Evolutionary conservation across 345 rosid species (phyloP), one percentile per base, ranked within the genome.

Genomic region (Microthlaspi erraticum): DNA sequence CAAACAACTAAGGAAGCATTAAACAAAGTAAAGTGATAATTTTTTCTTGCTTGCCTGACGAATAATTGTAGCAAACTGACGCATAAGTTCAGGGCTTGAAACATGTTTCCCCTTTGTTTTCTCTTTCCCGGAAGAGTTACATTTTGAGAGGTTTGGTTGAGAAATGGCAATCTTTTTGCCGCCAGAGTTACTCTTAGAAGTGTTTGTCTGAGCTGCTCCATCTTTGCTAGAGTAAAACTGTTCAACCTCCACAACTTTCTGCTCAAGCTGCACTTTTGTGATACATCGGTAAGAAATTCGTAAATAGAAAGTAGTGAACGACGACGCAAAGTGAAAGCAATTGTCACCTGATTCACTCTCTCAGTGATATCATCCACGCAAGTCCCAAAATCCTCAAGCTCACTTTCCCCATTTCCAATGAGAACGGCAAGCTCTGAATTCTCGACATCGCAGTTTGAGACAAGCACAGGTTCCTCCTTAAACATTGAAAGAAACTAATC

Each of bases 211-310:
- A 71, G 51, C 80, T 38, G 76, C 75, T 59, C 69, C 78, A 43
- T 76, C 82, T 51, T 73, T 68, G 59, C 37, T 67, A 66, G 45
- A 23, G 81, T 78, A 89, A 70, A 78, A 86, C 42, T 79, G 84
- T 58, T 89, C 96, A 14, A 87, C 88, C 43, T 81, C 81, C 39
- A 71, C 80, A 36, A 87, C 86, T 64, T 79, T 81, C 50, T 82
- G 66, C 83, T 89, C 89, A 20, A 87, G 83, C 93, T 89, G 81
- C 80, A 79, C 29, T 17, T 31, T 31, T 38, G 73, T 38, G 73
- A 73, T 20, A 60, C 39, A 64, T 18, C 7, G 20, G 45, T 26
- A 49, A 81, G 65, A 13, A 31, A 48, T 5, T 33, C 7, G 26
- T 6, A 53, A 68, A 29, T 20, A 59, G 18, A 42, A 19, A 51